Conservation (phyloP, 768 basidiomycete genomes). For the Kwoniella mangroviensis region DNA sequence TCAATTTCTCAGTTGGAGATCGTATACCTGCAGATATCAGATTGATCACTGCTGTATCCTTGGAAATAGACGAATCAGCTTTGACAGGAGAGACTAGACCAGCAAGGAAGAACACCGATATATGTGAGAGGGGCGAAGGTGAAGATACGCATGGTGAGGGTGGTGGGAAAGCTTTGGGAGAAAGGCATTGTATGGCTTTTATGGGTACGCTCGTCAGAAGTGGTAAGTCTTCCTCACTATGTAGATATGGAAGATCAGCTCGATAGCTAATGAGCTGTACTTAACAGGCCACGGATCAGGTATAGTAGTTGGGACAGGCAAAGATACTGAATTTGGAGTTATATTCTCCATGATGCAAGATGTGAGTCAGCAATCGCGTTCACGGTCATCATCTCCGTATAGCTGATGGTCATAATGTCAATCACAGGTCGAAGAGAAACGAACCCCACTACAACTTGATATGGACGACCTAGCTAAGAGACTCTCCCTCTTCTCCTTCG, state of each 20-base stretch:
- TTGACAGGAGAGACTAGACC: constrained; percentile 90
- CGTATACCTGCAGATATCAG: constrained; percentile 93
- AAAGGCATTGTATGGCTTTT: constrained; percentile 84
- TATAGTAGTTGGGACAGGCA: constrained; percentile 82
- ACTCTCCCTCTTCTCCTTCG: constrained; percentile 86
- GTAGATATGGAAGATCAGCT: too few species aligned
- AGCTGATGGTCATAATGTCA: not conserved
- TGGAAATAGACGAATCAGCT: constrained; percentile 95
- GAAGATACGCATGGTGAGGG: constrained; percentile 59
- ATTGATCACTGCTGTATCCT: constrained; percentile 75
- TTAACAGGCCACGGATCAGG: constrained; percentile 75
- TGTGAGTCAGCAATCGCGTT: constrained; percentile 60
- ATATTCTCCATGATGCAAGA: constrained; percentile 99
- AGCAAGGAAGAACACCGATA: constrained; percentile 68
- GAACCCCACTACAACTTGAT: constrained; percentile 86
- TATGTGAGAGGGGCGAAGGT: constrained; percentile 61
- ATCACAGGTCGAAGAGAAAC: constrained; percentile 74
- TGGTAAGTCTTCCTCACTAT: constrained; percentile 61
- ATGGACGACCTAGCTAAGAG: constrained; percentile 98
- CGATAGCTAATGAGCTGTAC: constrained; percentile 7
- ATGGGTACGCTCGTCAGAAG: constrained; percentile 95
- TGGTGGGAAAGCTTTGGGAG: constrained; percentile 67
- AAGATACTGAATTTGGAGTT: constrained; percentile 89
- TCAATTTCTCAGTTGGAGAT: constrained; percentile 87
- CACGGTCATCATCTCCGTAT: not conserved